A percentile compares a stretch with the other conserved stretches of the same genome.
Conservation (phyloP, 129 eudicot species). For the Saposhnikovia divaricata region DNA sequence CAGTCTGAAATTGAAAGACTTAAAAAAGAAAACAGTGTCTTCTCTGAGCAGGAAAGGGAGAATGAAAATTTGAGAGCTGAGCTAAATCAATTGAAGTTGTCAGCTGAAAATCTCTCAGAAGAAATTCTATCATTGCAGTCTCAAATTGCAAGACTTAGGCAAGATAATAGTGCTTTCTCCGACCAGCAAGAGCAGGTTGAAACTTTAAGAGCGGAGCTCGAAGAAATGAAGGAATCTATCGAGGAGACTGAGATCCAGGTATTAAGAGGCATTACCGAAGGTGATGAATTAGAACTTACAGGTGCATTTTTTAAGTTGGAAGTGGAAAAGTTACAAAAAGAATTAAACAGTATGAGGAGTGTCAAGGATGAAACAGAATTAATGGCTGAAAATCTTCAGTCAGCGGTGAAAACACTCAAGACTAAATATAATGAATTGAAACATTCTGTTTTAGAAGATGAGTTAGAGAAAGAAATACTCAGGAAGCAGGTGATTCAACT, state of each 20-base stretch:
- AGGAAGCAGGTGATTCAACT: slow-evolving; percentile 53
- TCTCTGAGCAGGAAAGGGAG: slow-evolving; percentile 21
- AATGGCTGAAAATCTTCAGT: slow-evolving; percentile 32
- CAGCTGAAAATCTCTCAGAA: slow-evolving; percentile 6
- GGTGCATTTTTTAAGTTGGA: slow-evolving; percentile 31
- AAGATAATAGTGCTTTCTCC: slow-evolving; percentile 26
- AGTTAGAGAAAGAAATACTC: slow-evolving; percentile 49
- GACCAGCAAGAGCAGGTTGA: slow-evolving; percentile 23
- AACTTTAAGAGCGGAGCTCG: slow-evolving; percentile 37
- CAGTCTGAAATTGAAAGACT: slow-evolving; percentile 38
- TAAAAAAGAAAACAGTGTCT: slow-evolving; percentile 22
- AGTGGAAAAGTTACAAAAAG: slow-evolving; percentile 30
- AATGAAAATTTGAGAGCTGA: slow-evolving; percentile 37
- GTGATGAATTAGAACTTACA: slow-evolving; percentile 30
- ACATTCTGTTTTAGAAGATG: slow-evolving; percentile 27
- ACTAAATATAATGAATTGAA: slow-evolving; percentile 42
- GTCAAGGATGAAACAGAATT: slow-evolving; percentile 47
- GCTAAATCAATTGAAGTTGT: slow-evolving; percentile 6
- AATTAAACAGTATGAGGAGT: slow-evolving; percentile 30
- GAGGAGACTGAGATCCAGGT: slow-evolving; percentile 35
- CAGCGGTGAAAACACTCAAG: slow-evolving; percentile 42
- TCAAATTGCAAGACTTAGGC: slow-evolving; percentile 33
- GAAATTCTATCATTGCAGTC: slow-evolving; percentile 26
- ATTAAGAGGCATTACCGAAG: slow-evolving; percentile 24
- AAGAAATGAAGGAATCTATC: slow-evolving; percentile 23